These are phyloP conservation scores for Diaporthe sp. DNA, from an alignment of 2,329 filamentous ascomycete genomes.

Conservation along the genomic window DNA sequence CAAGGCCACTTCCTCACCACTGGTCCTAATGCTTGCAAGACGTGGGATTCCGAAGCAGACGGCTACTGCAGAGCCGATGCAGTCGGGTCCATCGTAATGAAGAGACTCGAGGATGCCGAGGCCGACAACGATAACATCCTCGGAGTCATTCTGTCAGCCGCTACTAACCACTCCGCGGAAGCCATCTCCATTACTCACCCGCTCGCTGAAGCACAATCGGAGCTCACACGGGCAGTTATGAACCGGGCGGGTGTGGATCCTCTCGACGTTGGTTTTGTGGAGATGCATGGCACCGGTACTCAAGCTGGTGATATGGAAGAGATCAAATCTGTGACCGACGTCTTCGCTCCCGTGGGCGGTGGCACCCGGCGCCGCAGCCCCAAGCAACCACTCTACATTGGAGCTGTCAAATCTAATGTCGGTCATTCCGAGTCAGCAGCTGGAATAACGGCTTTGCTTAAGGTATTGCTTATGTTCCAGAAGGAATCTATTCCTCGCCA, in stretches of 20 bases:
- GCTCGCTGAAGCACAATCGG: slow-evolving; percentile 72
- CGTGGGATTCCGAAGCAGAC: slow-evolving; percentile 74
- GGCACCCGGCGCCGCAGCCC: slow-evolving; percentile 54
- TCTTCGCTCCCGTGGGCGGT: slow-evolving; percentile 62
- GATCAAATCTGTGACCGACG: slow-evolving; percentile 70
- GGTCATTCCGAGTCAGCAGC: slow-evolving; percentile 62
- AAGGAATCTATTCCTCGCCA: slow-evolving; percentile 64
- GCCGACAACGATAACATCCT: slow-evolving; percentile 75
- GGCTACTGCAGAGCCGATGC: slow-evolving; percentile 68
- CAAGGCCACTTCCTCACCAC: slow-evolving; percentile 73
- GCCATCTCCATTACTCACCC: slow-evolving; percentile 80
- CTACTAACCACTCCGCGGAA: slow-evolving; percentile 79
- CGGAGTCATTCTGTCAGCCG: slow-evolving; percentile 71
- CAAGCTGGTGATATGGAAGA: slow-evolving; percentile 78
- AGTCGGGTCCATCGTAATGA: slow-evolving; percentile 61
- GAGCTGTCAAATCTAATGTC: slow-evolving; percentile 59
- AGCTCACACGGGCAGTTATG: slow-evolving; percentile 69
- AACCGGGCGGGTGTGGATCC: slow-evolving; percentile 69
- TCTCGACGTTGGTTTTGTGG: slow-evolving; percentile 70
- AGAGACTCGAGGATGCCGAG: slow-evolving; percentile 59
- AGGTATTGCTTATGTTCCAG: slow-evolving; percentile 63
- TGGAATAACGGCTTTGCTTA: slow-evolving; percentile 58
- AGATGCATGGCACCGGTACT: slow-evolving; percentile 79
- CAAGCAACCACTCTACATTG: slow-evolving; percentile 56
- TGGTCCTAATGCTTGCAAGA: slow-evolving; percentile 52